Evolutionary conservation across 768 basidiomycete species (phyloP), one percentile per base, ranked within the genome.

Genomic region (Hysterangium stoloniferum): DNA sequence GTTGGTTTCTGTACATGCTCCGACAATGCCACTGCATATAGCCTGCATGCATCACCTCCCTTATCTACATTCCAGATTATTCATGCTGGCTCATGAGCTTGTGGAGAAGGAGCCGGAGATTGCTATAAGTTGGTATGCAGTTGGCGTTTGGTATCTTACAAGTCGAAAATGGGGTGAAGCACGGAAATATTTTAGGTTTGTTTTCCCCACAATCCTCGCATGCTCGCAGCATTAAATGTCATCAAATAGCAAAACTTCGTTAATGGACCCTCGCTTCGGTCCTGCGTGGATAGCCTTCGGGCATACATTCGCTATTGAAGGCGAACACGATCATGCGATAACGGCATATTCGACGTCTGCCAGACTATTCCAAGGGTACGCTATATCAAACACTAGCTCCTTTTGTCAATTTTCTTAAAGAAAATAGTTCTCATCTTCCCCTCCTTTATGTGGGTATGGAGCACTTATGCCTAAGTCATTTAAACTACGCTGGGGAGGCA

Each of bases 231-330:
- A 27, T 36, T 34, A 25, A 20, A 53, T 49, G 17, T 52, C 19
- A 40, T 38, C 13, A 4, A 17, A 48, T 53, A 95, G 94, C 61
- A 99, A 99, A 77, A 90, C 94, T 0, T 92, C 90, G 3, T 68
- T 99, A 12, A 92, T 98, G 84, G 95, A 99, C 62, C 89, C 94
- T 17, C 79, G 95, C 4, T 96, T 96, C 64, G 91, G 82, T 0
- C 93, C 96, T 8, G 91, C 95, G 0, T 99, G 96, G 96, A 80
- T 97, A 45, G 90, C 93, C 2, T 99, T 98, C 63, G 96, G 88
- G 8, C 96, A 99, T 65, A 93, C 93, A 0, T 99, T 96, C 69
- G 91, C 95, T 2, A 72, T 89, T 57, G 96, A 99, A 64, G 94
- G 94, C 13, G 96, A 99, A 64, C 96, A 98, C 69, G 95, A 98